Base-by-base conservation (phyloP, 768 basidiomycete genomes). In the Flagelloscypha sp. region DNA sequence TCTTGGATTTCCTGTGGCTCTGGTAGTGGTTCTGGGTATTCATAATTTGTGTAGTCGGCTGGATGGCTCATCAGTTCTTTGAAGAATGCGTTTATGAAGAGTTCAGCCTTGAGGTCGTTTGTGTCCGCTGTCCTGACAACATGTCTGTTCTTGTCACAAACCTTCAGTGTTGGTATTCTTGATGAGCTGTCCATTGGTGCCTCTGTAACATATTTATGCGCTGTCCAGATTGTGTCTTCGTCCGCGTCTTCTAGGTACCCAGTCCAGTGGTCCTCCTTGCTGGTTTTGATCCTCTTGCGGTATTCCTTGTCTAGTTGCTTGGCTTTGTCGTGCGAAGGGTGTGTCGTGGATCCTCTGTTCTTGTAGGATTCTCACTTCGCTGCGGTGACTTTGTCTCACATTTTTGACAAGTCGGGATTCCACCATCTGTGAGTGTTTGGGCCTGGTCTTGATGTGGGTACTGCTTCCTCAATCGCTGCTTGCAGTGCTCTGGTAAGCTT, bases 361-460 rank as follows among this genome's bases (percentile, higher is more conserved):
- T 25, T 33, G 15, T 39, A 35, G 0, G 53, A 20, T 0, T 35
- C 16, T 0, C 40, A 23, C 3, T 45, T 40, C 12, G 55, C 22
- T 30, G 44, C 39, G 4, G 49, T 41, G 0, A 43, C 33, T 5
- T 46, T 23, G 6, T 35, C 43, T 9, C 47, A 47, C 18, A 46
- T 20, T 0, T 43, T 31, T 0, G 34, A 35, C 3, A 68, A 56
- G 0, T 58, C 57, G 11, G 40, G 32, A 7, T 35, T 49, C 57
- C 53, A 66, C 64, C 61, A 65, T 2, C 48, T 15, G 22, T 61
- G 62, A 2, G 40, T 17, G 35, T 49, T 49, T 2, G 50, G 52
- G 2, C 35, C 41, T 1, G 48, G 46, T 18, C 43, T 37, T 1
- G 41, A 17, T 2, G 30, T 15, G 0, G 56, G 58, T 0, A 57